Percentiles rank a stretch among this genome's conserved stretches.
Evolutionary conservation across 257 asterid genomes (phyloP).

Genomic region (Salvia rosmarinus): DNA sequence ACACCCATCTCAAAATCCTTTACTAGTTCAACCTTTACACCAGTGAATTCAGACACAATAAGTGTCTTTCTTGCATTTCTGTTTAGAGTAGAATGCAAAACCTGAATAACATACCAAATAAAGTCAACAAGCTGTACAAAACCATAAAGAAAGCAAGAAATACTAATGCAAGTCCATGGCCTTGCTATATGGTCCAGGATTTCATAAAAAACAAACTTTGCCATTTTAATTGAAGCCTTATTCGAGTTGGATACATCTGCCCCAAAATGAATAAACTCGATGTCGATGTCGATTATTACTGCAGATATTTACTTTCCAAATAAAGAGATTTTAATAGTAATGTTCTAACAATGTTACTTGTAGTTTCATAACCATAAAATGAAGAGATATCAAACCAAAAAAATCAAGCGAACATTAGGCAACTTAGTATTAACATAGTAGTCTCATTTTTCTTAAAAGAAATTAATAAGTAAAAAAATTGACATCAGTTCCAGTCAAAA

Average conservation of each 20-base stretch:
- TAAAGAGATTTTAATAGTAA: neutral
- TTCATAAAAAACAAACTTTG: neutral
- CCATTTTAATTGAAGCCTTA: neutral
- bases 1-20: slow-evolving; percentile 78
- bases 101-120: slow-evolving; percentile 41
- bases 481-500: neutral
- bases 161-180: neutral
- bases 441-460: neutral
- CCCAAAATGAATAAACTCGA: neutral
- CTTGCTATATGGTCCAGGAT: neutral
- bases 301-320: neutral
- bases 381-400: neutral
- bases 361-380: neutral
- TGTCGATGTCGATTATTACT: neutral
- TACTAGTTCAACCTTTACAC: slow-evolving; percentile 57
- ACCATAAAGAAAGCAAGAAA: neutral
- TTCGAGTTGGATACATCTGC: neutral
- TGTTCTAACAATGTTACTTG: neutral
- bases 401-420: neutral
- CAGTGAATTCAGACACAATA: slow-evolving; percentile 64
- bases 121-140: neutral
- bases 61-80: slow-evolving; percentile 63
- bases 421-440: neutral
- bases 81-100: slow-evolving; percentile 61
- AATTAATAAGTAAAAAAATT: neutral